Conservation (phyloP, 106 monocot genomes). For the Vanilla planifolia region DNA sequence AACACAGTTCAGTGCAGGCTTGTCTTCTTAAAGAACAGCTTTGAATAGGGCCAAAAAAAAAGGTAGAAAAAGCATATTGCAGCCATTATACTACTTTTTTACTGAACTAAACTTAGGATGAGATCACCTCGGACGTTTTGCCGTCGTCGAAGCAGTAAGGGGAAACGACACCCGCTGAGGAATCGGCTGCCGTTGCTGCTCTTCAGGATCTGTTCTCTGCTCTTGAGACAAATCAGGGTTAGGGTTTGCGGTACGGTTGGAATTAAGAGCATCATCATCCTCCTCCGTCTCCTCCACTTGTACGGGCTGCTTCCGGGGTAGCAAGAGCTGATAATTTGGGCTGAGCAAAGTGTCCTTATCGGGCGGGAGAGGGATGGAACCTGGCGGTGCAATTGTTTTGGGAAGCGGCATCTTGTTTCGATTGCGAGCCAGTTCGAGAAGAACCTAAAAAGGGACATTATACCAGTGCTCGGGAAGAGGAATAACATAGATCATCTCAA, state of each 20-base stretch:
- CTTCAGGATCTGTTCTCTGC: slow-evolving; percentile 11
- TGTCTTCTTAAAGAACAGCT: too few relatives aligned
- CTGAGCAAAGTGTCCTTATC: slow-evolving; percentile 80
- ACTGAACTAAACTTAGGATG: too few relatives aligned
- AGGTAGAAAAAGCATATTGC: too few relatives aligned
- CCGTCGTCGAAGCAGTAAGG: slow-evolving; percentile 15
- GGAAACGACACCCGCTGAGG: slow-evolving; percentile 72
- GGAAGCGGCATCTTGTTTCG: slow-evolving; percentile 91
- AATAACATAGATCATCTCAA: too few relatives aligned
- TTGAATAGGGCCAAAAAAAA: too few relatives aligned
- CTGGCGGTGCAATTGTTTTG: slow-evolving; percentile 75
- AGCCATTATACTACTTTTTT: too few relatives aligned
- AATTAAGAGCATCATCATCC: slow-evolving; percentile 23
- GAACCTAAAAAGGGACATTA: slow-evolving; percentile 51
- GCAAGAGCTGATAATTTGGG: slow-evolving; percentile 89
- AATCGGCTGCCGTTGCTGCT: slow-evolving; percentile 29
- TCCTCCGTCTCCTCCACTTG: slow-evolving; percentile 49
- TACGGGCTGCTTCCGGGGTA: slow-evolving; percentile 41
- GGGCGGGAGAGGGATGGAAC: slow-evolving; percentile 82
- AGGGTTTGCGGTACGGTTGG: background rate
- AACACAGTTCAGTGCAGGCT: too few relatives aligned
- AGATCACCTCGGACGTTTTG: slow-evolving; percentile 15
- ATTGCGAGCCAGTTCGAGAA: slow-evolving; percentile 74
- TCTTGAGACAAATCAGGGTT: slow-evolving; percentile 21
- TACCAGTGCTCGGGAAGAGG: too few relatives aligned